Percentiles rank a stretch among this genome's conserved stretches.
Evolutionary conservation across 139 green algal genomes (phyloP).

Genomic region (Limnomonas spitsbergensis): DNA sequence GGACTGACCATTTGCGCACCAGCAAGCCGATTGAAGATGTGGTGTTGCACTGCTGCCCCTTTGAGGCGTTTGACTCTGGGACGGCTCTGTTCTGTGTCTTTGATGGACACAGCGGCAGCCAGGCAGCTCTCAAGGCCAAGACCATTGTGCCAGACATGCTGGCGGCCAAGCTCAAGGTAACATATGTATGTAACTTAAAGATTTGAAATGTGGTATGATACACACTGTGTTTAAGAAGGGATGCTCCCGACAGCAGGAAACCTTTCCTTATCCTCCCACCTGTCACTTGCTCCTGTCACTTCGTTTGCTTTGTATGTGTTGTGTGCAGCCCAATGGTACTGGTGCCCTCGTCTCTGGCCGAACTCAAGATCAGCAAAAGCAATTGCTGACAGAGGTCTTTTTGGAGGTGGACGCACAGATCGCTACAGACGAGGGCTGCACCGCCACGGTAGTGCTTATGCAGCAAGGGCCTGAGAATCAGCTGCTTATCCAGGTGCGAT

Average conservation of each 20-base stretch:
- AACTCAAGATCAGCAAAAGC: constrained; percentile 10
- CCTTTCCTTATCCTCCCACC: background rate
- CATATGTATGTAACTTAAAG: too few species aligned
- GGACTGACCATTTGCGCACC: constrained; percentile 36
- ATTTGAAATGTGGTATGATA: too few species aligned
- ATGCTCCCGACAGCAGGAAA: too few species aligned
- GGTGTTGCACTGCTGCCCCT: constrained; percentile 40
- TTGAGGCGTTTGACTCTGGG: constrained; percentile 4
- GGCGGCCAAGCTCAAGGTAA: background rate
- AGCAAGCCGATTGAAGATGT: constrained; percentile 41
- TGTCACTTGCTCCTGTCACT: background rate
- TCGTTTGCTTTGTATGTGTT: constrained; percentile 6
- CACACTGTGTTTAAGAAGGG: too few species aligned
- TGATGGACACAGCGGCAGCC: constrained; percentile 48
- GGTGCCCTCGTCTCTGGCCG: constrained; percentile 7
- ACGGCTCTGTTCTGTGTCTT: constrained; percentile 6
- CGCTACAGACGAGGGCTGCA: constrained; percentile 54
- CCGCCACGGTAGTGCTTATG: constrained; percentile 44
- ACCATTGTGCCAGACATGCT: constrained; percentile 23
- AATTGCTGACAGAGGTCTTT: constrained; percentile 13
- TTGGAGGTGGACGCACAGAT: constrained; percentile 38
- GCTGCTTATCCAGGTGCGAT: constrained; percentile 26
- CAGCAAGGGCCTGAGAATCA: constrained; percentile 12
- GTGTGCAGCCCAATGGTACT: background rate
- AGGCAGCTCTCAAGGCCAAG: constrained; percentile 23